Conservation (phyloP, 108 stramenopile species). For the Pseudonitzschia multiseries region DNA sequence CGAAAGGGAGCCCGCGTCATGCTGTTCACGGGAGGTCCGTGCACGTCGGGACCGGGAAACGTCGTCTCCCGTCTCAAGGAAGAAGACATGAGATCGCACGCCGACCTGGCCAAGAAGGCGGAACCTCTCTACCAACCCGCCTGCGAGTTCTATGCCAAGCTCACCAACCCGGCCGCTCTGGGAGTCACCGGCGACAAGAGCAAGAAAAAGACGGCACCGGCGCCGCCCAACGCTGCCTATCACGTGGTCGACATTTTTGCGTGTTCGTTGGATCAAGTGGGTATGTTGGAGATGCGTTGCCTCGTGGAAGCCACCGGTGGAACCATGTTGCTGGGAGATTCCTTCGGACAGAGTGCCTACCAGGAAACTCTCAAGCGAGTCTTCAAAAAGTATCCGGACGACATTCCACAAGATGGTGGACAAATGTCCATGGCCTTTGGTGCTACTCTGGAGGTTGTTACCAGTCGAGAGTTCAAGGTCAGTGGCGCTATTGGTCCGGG, state of each 20-base stretch:
- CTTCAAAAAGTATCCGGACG: constrained; percentile 85
- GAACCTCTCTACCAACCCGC: constrained; percentile 91
- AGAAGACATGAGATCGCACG: constrained; percentile 92
- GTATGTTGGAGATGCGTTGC: constrained; percentile 94
- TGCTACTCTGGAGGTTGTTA: constrained; percentile 90
- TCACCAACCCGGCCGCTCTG: constrained; percentile 61
- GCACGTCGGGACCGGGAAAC: constrained; percentile 94
- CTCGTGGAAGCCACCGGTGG: constrained; percentile 96
- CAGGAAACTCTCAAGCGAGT: constrained; percentile 96
- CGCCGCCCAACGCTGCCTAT: constrained; percentile 48
- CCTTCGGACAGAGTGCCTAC: constrained; percentile 96
- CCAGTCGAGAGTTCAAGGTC: constrained; percentile 93
- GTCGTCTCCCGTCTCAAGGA: constrained; percentile 87
- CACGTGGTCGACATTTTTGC: constrained; percentile 99
- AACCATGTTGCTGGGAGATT: constrained; percentile 96
- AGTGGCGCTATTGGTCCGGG: constrained; percentile 86
- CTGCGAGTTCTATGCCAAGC: constrained; percentile 88
- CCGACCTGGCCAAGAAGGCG: constrained; percentile 88
- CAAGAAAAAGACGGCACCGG: constrained; percentile 27
- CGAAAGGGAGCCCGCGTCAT: constrained; percentile 92
- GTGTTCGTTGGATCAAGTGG: constrained; percentile 97
- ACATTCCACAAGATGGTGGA: constrained; percentile 86
- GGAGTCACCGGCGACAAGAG: constrained; percentile 21
- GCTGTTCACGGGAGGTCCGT: constrained; percentile 96
- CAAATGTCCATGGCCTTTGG: constrained; percentile 93